phyloP scores from a whole-genome alignment of 1,284 basidiomycete genomes.

The Naganishia sp. region DNA sequence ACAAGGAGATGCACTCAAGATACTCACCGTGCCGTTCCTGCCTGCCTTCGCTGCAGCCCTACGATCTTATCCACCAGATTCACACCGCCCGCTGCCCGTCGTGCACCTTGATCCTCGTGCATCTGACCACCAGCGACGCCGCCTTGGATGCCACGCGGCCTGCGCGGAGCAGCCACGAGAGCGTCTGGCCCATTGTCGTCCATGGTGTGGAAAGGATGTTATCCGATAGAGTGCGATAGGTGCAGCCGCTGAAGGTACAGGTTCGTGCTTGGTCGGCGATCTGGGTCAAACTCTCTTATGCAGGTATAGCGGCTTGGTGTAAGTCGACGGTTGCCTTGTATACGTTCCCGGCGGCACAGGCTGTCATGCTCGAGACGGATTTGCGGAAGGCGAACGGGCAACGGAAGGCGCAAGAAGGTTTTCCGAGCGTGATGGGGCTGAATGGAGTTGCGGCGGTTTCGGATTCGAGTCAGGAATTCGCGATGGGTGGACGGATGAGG shows the following conservation, averaged over 20 bases:
- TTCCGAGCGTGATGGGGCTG: neutral
- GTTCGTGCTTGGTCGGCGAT: neutral
- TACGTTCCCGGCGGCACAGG: neutral
- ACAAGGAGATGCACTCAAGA: too few species aligned
- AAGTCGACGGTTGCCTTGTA: neutral
- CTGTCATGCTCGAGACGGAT: conserved; percentile 15
- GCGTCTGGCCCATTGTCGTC: conserved; percentile 12
- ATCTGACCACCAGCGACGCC: conserved; percentile 8
- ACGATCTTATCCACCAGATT: conserved; percentile 20
- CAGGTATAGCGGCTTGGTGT: neutral
- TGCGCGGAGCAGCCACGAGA: conserved; percentile 19
- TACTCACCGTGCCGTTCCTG: conserved; percentile 8
- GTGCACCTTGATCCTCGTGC: neutral
- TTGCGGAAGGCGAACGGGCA: neutral
- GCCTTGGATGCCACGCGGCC: conserved; percentile 12
- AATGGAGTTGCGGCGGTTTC: neutral
- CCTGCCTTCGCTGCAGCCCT: conserved; percentile 22
- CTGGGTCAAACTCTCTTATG: neutral
- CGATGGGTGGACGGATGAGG: too few species aligned
- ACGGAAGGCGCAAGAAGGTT: conserved; percentile 1
- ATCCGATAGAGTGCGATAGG: neutral
- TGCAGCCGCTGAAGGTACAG: neutral
- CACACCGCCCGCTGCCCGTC: conserved; percentile 2
- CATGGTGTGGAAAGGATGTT: conserved; percentile 6
- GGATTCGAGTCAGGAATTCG: too few species aligned